phyloP scores from a whole-genome alignment of 345 rosid species.

The Crucihimalaya himalaica region DNA sequence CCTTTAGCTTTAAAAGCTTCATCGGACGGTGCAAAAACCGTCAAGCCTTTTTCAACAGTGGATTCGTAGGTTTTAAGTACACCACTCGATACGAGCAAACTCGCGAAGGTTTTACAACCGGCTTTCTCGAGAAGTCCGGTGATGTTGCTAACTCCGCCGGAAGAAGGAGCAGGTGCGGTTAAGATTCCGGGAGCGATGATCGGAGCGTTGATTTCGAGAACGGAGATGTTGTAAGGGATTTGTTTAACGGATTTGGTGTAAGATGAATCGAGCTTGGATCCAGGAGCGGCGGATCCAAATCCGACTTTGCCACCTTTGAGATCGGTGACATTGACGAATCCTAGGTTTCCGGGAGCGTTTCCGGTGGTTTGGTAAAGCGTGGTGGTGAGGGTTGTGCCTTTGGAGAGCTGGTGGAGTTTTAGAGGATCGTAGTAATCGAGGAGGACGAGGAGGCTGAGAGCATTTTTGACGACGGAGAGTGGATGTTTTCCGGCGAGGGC shows the following conservation, averaged over 20 bases:
- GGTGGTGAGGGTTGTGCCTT: constrained; percentile 70
- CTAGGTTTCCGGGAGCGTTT: constrained; percentile 71
- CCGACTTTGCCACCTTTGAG: constrained; percentile 86
- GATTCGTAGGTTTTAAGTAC: constrained; percentile 71
- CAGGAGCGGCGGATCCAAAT: constrained; percentile 73
- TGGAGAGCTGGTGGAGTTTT: constrained; percentile 80
- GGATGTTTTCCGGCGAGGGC: constrained; percentile 62
- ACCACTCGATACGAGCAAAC: constrained; percentile 61
- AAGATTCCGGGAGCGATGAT: constrained; percentile 67
- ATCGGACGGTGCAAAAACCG: constrained; percentile 80
- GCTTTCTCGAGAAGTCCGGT: constrained; percentile 80
- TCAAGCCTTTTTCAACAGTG: constrained; percentile 63
- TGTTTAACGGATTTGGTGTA: constrained; percentile 72
- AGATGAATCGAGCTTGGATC: constrained; percentile 75
- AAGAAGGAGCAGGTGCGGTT: constrained; percentile 61
- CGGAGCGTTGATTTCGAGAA: constrained; percentile 65
- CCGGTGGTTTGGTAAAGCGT: constrained; percentile 97
- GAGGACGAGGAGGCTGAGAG: constrained; percentile 69
- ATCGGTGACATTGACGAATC: constrained; percentile 87
- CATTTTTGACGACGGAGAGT: constrained; percentile 71
- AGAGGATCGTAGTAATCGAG: constrained; percentile 81
- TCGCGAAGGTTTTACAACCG: constrained; percentile 79
- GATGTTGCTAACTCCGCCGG: constrained; percentile 54
- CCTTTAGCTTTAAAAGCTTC: constrained; percentile 76
- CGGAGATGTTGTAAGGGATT: constrained; percentile 82